phyloP scores from a whole-genome alignment of 2,329 filamentous ascomycete genomes.

The Epichloe amarillans region DNA sequence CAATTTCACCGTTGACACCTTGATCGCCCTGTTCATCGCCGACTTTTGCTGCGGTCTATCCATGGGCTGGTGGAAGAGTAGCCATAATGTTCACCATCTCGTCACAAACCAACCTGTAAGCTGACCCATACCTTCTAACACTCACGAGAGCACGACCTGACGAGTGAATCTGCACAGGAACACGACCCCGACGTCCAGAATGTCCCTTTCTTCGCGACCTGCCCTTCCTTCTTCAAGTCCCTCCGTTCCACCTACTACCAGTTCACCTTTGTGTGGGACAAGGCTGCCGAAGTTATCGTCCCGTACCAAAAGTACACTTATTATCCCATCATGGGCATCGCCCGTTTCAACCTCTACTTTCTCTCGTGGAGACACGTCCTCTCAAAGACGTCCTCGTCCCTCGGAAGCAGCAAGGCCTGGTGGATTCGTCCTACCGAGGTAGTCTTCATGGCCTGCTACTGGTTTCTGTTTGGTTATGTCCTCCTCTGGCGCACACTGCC shows the following conservation, averaged over 20 bases:
- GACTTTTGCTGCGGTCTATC: slow-evolving; percentile 54
- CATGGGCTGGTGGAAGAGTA: slow-evolving; percentile 58
- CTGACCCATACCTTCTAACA: neutral
- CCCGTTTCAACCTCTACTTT: slow-evolving; percentile 60
- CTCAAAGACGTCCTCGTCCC: slow-evolving; percentile 37
- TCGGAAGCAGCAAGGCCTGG: slow-evolving; percentile 44
- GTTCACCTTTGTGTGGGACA: slow-evolving; percentile 49
- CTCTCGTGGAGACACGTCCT: slow-evolving; percentile 54
- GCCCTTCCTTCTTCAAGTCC: slow-evolving; percentile 49
- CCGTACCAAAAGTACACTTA: slow-evolving; percentile 53
- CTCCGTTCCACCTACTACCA: slow-evolving; percentile 55
- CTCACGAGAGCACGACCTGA: neutral
- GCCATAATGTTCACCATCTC: slow-evolving; percentile 55
- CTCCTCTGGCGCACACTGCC: slow-evolving; percentile 48
- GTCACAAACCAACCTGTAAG: slow-evolving; percentile 46
- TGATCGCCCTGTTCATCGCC: slow-evolving; percentile 49
- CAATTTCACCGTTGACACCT: slow-evolving; percentile 42
- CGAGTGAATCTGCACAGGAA: slow-evolving; percentile 21
- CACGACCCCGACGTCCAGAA: slow-evolving; percentile 51
- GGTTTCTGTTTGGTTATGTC: slow-evolving; percentile 56
- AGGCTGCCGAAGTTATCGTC: slow-evolving; percentile 43
- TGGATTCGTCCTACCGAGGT: slow-evolving; percentile 57
- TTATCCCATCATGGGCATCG: slow-evolving; percentile 53
- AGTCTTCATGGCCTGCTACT: slow-evolving; percentile 49
- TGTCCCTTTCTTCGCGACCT: slow-evolving; percentile 55